Percentiles rank a stretch among this genome's conserved stretches.
phyloP scores from a whole-genome alignment of 768 basidiomycete species.

The Psilocybe cyanescens region DNA sequence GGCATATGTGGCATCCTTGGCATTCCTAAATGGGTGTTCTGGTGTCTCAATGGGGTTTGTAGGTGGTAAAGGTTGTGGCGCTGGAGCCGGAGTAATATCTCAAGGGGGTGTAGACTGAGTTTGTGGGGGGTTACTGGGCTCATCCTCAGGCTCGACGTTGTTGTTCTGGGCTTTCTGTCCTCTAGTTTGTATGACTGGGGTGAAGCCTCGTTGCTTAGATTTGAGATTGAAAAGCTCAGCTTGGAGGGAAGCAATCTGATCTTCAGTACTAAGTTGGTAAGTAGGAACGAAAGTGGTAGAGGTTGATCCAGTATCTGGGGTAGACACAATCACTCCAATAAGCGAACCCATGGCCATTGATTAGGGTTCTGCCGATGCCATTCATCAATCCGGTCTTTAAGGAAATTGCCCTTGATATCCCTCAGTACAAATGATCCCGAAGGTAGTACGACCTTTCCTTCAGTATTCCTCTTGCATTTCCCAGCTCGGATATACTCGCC shows the following conservation, averaged over 20 bases:
- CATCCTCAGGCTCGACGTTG: neutral
- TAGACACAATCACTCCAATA: neutral
- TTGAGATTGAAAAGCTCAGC: constrained; percentile 14
- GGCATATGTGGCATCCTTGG: constrained; percentile 18
- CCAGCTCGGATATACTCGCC: constrained; percentile 21
- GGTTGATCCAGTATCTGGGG: neutral
- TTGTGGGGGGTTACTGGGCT: neutral
- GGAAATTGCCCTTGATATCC: constrained; percentile 7
- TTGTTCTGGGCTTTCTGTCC: neutral
- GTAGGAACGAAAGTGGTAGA: neutral
- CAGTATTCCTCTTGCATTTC: constrained; percentile 24
- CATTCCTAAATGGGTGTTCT: constrained; percentile 18
- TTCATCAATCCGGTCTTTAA: constrained; percentile 18
- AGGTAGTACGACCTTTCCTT: constrained; percentile 26
- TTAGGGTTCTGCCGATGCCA: constrained; percentile 22
- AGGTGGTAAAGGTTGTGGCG: neutral
- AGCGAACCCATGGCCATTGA: constrained; percentile 8
- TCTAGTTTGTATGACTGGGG: constrained; percentile 12
- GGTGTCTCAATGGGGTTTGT: neutral
- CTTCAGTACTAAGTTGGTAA: constrained; percentile 2
- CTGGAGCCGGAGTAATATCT: neutral
- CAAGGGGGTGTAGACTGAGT: neutral
- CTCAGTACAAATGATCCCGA: constrained; percentile 26
- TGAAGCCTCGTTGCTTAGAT: constrained; percentile 1
- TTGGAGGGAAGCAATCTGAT: constrained; percentile 14